These are phyloP conservation scores for Penicillium glabrum DNA, from an alignment of 2,329 filamentous ascomycete species.

Conservation along the genomic window DNA sequence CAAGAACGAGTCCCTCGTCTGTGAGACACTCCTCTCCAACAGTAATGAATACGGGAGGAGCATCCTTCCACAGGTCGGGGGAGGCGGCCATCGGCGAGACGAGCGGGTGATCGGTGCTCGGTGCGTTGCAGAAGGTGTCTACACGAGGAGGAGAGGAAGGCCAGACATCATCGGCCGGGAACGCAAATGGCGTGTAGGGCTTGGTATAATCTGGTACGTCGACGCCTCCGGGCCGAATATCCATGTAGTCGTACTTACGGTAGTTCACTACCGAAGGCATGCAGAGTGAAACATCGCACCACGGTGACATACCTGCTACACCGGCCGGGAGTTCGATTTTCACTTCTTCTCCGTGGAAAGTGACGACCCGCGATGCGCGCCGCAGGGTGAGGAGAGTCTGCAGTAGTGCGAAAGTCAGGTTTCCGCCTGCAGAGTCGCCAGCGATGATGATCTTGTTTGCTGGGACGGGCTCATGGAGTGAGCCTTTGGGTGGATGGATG, in stretches of 20 bases:
- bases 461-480: conserved; percentile 43
- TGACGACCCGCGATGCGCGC: conserved; percentile 34
- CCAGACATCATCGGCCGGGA: conserved; percentile 41
- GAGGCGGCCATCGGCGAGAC: conserved; percentile 39
- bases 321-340: conserved; percentile 43
- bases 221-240: conserved; percentile 26
- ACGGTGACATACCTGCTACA: conserved; percentile 40
- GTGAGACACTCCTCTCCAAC: conserved; percentile 44
- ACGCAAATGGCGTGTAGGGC: conserved; percentile 25
- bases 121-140: conserved; percentile 43
- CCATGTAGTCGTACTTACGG: conserved; percentile 42
- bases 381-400: conserved; percentile 45
- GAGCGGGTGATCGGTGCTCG: conserved; percentile 40
- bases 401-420: conserved; percentile 41
- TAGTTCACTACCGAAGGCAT: conserved; percentile 42
- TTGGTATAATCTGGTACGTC: conserved; percentile 9
- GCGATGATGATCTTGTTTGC: conserved; percentile 47
- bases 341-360: conserved; percentile 42
- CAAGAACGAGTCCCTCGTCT: conserved; percentile 42
- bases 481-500: conserved; percentile 44
- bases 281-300: conserved; percentile 44
- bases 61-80: conserved; percentile 40
- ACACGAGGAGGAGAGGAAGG: conserved; percentile 43
- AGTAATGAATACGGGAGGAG: conserved; percentile 43
- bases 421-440: conserved; percentile 49